These are phyloP conservation scores for Conidiobolus incongruus DNA, from an alignment of 371 early-diverging fungal genomes.

Conservation along the genomic window DNA sequence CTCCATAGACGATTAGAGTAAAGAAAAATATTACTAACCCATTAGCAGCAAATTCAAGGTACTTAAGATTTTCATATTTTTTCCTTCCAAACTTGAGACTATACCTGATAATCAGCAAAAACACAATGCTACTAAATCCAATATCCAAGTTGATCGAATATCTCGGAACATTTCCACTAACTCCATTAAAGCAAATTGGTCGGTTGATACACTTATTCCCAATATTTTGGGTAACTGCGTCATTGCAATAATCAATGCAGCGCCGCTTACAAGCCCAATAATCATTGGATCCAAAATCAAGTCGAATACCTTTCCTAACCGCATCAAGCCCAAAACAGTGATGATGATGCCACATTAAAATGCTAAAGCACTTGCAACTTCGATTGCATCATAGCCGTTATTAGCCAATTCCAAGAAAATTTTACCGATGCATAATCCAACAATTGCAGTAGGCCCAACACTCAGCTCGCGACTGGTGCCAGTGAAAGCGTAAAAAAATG, in stretches of 20 bases:
- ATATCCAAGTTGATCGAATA: no score
- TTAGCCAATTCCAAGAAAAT: conserved; percentile 11
- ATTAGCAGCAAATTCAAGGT: no score
- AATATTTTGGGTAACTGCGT: conserved; percentile 42
- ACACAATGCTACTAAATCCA: no score
- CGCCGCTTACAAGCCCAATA: conserved; percentile 44
- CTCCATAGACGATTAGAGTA: conserved; percentile 14
- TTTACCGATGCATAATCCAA: conserved; percentile 45
- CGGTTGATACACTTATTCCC: conserved; percentile 38
- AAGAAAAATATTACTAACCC: conserved; percentile 20
- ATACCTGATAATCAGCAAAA: no score
- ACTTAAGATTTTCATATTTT: no score
- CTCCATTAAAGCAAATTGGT: conserved; percentile 20
- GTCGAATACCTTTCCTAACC: conserved; percentile 62
- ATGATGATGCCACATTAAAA: not conserved
- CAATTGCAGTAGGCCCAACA: conserved; percentile 74
- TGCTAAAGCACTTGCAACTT: not conserved
- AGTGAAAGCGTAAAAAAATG: conserved; percentile 47
- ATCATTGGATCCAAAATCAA: conserved; percentile 55
- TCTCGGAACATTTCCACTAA: conserved; percentile 21
- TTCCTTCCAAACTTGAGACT: no score
- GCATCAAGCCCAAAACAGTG: conserved; percentile 38
- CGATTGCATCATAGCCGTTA: not conserved
- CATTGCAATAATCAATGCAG: conserved; percentile 49
- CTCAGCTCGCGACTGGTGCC: conserved; percentile 71